phyloP scores from a whole-genome alignment of 768 basidiomycete genomes.

The Hemileccinum impolitum region DNA sequence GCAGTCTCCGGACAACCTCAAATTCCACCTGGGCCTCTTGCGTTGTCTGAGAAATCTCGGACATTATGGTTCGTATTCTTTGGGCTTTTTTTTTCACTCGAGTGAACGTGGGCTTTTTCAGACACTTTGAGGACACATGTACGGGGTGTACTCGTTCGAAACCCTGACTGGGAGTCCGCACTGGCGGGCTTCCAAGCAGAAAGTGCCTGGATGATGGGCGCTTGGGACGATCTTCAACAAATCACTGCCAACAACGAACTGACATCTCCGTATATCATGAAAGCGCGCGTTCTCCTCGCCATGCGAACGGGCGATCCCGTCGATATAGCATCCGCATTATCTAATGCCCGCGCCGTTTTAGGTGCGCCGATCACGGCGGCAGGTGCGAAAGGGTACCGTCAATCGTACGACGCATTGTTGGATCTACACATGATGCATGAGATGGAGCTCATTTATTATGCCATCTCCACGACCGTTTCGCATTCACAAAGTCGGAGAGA shows the following conservation, averaged over 20 bases:
- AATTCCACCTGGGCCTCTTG: conserved; percentile 85
- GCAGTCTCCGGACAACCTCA: conserved; percentile 83
- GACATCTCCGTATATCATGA: conserved; percentile 60
- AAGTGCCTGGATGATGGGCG: conserved; percentile 94
- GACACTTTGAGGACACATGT: conserved; percentile 96
- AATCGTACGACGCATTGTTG: conserved; percentile 83
- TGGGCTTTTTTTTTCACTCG: not conserved
- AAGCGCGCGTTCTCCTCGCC: conserved; percentile 78
- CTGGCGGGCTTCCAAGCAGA: conserved; percentile 87
- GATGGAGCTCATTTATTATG: conserved; percentile 61
- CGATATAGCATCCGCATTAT: conserved; percentile 48
- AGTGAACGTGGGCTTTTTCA: conserved; percentile 28
- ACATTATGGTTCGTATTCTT: conserved; percentile 78
- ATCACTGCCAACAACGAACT: conserved; percentile 50
- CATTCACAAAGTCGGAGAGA: conserved; percentile 38
- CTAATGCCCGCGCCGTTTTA: conserved; percentile 64
- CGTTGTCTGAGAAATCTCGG: conserved; percentile 92
- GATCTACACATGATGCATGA: conserved; percentile 87
- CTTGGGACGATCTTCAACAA: conserved; percentile 79
- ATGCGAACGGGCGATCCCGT: conserved; percentile 56
- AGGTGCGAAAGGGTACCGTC: conserved; percentile 75
- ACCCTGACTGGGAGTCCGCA: conserved; percentile 76
- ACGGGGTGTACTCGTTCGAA: conserved; percentile 78
- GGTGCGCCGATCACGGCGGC: conserved; percentile 82
- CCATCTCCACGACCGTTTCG: conserved; percentile 37